A percentile compares a stretch with the other conserved stretches of the same genome.
These are phyloP conservation scores for Heimioporus sp. DNA, from an alignment of 768 basidiomycete species.

Conservation along the genomic window DNA sequence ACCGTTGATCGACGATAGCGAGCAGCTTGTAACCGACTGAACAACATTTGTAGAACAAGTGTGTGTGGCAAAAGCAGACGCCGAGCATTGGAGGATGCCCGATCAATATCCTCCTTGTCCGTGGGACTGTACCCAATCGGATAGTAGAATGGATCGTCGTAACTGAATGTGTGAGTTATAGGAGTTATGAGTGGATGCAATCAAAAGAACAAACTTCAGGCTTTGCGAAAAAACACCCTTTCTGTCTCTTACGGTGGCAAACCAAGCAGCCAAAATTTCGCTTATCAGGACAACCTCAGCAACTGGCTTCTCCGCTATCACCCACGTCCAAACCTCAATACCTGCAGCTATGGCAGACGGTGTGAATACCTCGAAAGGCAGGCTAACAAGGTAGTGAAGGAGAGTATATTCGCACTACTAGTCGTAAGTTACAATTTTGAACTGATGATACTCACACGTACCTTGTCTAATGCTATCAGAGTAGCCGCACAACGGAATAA, in stretches of 20 bases:
- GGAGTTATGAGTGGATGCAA: not conserved
- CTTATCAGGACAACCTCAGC: slow-evolving; percentile 82
- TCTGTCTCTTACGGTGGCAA: slow-evolving; percentile 69
- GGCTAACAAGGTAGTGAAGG: slow-evolving; percentile 78
- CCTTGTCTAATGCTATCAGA: slow-evolving; percentile 68
- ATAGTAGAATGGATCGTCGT: slow-evolving; percentile 83
- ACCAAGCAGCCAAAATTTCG: slow-evolving; percentile 88
- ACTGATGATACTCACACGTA: slow-evolving; percentile 20
- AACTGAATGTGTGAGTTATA: slow-evolving; percentile 45
- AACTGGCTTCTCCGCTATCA: slow-evolving; percentile 80
- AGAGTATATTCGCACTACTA: slow-evolving; percentile 82
- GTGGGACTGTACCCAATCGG: slow-evolving; percentile 89
- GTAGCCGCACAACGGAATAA: slow-evolving; percentile 86
- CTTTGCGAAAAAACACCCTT: slow-evolving; percentile 82
- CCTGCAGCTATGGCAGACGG: slow-evolving; percentile 84
- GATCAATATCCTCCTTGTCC: slow-evolving; percentile 79
- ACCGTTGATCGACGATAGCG: slow-evolving; percentile 83
- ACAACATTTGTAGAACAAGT: slow-evolving; percentile 81
- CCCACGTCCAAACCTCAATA: slow-evolving; percentile 96
- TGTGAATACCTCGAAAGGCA: slow-evolving; percentile 89
- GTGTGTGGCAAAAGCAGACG: slow-evolving; percentile 81
- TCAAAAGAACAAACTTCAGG: slow-evolving; percentile 61
- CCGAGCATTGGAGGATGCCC: slow-evolving; percentile 63
- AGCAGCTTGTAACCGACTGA: slow-evolving; percentile 91
- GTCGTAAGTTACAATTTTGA: slow-evolving; percentile 3